A percentile compares a stretch with the other conserved stretches of the same genome.
These are phyloP conservation scores for Agmasoma carcini DNA, from an alignment of 371 early-diverging fungal genomes.

Conservation along the genomic window DNA sequence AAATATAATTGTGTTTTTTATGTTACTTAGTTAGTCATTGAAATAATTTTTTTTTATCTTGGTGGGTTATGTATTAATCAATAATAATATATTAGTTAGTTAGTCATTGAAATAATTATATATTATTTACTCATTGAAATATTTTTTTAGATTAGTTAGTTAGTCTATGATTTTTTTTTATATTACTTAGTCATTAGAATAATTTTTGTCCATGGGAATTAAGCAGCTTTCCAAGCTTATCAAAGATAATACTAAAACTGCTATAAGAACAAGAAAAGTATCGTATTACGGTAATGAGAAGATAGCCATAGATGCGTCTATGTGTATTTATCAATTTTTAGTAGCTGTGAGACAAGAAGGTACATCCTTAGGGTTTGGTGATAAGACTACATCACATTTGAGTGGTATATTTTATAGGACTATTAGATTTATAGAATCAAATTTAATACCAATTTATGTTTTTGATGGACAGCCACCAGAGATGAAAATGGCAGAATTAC, in stretches of 20 bases:
- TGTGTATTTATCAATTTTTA: constrained; percentile 95
- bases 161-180: neutral
- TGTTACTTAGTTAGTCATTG: no score
- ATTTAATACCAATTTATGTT: constrained; percentile 88
- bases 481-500: constrained; percentile 61
- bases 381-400: constrained; percentile 87
- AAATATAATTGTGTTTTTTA: neutral
- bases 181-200: neutral
- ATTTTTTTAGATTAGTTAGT: neutral
- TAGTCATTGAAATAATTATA: neutral
- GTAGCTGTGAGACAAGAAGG: constrained; percentile 89
- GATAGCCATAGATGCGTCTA: constrained; percentile 91
- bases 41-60: constrained; percentile 4
- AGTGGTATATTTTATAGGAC: constrained; percentile 95
- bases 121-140: neutral
- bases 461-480: constrained; percentile 96
- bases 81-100: neutral
- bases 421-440: constrained; percentile 87
- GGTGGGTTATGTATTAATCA: neutral
- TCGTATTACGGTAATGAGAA: constrained; percentile 78
- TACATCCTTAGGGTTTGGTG: constrained; percentile 65
- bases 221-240: constrained; percentile 77
- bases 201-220: constrained; percentile 61
- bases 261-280: constrained; percentile 67
- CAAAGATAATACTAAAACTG: constrained; percentile 69